Conservation (phyloP, 176 grass and related monocot species). For the Triticum turgidum region DNA sequence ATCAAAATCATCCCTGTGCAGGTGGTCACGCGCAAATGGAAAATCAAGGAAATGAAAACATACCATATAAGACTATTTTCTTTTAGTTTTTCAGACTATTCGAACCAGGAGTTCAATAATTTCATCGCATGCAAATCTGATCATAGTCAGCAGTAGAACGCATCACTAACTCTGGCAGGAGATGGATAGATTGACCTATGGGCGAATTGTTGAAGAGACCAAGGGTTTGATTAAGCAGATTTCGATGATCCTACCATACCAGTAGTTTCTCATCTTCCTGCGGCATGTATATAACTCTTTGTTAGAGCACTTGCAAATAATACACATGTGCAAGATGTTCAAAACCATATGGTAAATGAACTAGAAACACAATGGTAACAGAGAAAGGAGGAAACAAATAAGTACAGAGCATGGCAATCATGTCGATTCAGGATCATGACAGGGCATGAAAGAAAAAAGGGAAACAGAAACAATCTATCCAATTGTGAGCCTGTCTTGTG, state of each 20-base stretch:
- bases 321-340: not conserved
- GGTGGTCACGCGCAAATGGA: not conserved
- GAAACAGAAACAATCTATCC: conserved; percentile 6
- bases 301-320: too few species aligned
- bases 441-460: conserved; percentile 20
- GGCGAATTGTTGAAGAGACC: too few species aligned
- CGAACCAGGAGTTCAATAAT: not conserved
- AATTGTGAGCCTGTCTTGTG: conserved; percentile 1
- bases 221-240: too few species aligned
- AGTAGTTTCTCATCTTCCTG: too few species aligned
- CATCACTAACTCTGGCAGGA: not conserved
- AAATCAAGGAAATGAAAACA: not conserved
- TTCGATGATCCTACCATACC: not conserved
- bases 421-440: conserved; percentile 2
- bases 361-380: not conserved
- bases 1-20: not conserved
- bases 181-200: too few species aligned
- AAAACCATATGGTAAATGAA: not conserved
- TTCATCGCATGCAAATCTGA: not conserved
- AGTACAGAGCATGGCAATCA: not conserved
- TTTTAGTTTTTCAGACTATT: not conserved
- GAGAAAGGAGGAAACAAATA: not conserved
- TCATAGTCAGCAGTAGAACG: not conserved
- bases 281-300: not conserved
- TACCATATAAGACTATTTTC: not conserved